phyloP scores from a whole-genome alignment of 805 yeast genomes.

The Cyberlindnera mrakii region DNA sequence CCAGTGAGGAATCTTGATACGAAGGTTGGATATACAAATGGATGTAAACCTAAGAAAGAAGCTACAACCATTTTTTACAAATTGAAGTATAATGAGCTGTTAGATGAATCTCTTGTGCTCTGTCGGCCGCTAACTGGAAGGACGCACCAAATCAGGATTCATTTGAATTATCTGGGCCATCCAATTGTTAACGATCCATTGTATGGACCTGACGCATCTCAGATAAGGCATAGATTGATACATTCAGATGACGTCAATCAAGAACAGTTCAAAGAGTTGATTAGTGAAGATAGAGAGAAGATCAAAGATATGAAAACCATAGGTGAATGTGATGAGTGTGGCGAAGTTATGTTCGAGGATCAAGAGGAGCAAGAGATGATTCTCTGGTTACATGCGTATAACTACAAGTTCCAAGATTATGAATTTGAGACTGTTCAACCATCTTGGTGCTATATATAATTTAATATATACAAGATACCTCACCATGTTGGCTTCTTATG shows the following conservation, averaged over 20 bases:
- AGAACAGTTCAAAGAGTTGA: constrained; percentile 10
- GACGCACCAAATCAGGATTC: constrained; percentile 94
- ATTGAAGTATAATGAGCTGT: constrained; percentile 18
- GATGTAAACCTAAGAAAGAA: constrained; percentile 40
- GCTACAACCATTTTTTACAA: constrained; percentile 62
- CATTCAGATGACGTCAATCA: constrained; percentile 3
- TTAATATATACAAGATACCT: neutral
- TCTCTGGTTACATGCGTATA: constrained; percentile 21
- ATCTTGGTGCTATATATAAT: constrained; percentile 17
- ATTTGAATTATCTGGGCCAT: constrained; percentile 74
- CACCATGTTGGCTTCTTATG: neutral
- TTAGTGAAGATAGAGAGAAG: constrained; percentile 7
- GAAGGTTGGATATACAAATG: constrained; percentile 50
- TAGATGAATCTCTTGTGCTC: constrained; percentile 46
- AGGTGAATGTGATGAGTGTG: constrained; percentile 18
- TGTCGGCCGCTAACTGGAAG: constrained; percentile 90
- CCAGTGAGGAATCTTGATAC: constrained; percentile 74
- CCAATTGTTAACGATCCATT: constrained; percentile 90
- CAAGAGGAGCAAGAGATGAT: constrained; percentile 10
- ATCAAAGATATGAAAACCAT: constrained; percentile 6
- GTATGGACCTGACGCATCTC: constrained; percentile 34
- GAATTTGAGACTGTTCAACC: constrained; percentile 17
- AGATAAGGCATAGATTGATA: constrained; percentile 1
- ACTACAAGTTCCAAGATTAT: constrained; percentile 14
- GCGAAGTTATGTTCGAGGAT: constrained; percentile 12